Conservation (phyloP, 2,329 filamentous ascomycete genomes). For the Byssothecium circinans region DNA sequence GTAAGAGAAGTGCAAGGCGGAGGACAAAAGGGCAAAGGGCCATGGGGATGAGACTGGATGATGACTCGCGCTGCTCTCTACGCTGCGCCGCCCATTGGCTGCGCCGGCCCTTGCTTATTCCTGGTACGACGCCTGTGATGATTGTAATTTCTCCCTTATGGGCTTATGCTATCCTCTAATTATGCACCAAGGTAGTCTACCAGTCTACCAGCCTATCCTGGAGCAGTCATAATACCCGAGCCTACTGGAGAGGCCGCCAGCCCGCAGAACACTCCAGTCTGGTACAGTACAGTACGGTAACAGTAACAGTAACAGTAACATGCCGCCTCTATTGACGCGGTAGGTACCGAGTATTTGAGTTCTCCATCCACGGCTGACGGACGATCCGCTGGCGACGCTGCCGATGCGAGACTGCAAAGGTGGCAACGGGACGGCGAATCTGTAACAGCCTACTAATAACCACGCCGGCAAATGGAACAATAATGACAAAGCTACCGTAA, state of each 20-base stretch:
- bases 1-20: constrained; percentile 18
- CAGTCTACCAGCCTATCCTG: constrained; percentile 5
- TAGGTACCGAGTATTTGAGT: background rate
- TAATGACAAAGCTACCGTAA: too few relatives aligned
- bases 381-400: background rate
- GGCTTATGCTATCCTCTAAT: constrained; percentile 18
- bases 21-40: background rate
- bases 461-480: too few relatives aligned
- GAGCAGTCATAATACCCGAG: constrained; percentile 10
- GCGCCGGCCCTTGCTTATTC: constrained; percentile 26
- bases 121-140: constrained; percentile 19
- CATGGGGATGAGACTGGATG: background rate
- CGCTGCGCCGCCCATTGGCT: constrained; percentile 24
- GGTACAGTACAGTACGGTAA: too few relatives aligned
- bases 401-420: background rate
- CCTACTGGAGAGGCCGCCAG: background rate
- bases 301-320: too few relatives aligned
- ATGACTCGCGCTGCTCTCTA: constrained; percentile 32
- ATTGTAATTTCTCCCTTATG: constrained; percentile 27
- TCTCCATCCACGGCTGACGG: background rate
- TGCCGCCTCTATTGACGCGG: background rate
- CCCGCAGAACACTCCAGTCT: too few relatives aligned
- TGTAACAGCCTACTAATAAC: background rate
- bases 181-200: constrained; percentile 11
- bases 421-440: background rate